These are phyloP conservation scores for Marasmius sp. DNA, from an alignment of 1,284 basidiomycete genomes.

Conservation along the genomic window DNA sequence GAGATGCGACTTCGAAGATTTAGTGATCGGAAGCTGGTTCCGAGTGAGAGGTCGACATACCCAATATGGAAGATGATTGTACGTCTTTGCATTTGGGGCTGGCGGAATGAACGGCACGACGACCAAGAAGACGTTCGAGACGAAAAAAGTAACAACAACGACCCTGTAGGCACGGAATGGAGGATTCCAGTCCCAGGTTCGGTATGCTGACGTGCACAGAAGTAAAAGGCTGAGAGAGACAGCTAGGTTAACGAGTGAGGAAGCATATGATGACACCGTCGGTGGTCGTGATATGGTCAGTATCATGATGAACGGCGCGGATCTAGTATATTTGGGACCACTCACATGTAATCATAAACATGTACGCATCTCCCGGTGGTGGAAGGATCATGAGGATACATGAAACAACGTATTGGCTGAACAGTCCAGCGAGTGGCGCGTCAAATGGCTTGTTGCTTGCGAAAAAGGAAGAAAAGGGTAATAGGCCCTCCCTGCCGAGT, in stretches of 20 bases:
- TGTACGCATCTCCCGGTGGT: conserved; percentile 67
- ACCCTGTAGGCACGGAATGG: conserved; percentile 56
- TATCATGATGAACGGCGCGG: neutral
- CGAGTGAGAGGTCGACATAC: conserved; percentile 35
- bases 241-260: conserved; percentile 54
- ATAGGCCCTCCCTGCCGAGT: conserved; percentile 63
- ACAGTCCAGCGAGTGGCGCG: conserved; percentile 58
- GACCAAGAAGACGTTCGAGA: conserved; percentile 63
- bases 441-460: conserved; percentile 65
- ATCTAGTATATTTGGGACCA: neutral
- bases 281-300: conserved; percentile 19
- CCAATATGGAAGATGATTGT: conserved; percentile 63
- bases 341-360: conserved; percentile 64
- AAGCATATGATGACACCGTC: conserved; percentile 50
- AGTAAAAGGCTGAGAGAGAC: conserved; percentile 61
- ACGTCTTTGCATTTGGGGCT: conserved; percentile 43
- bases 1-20: conserved; percentile 46
- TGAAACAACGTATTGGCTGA: conserved; percentile 55
- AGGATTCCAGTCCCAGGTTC: conserved; percentile 54
- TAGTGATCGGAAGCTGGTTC: neutral
- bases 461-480: conserved; percentile 61
- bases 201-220: conserved; percentile 46
- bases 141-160: conserved; percentile 52
- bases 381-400: conserved; percentile 46
- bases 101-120: conserved; percentile 63